Conservation (phyloP, 495 filamentous ascomycete species). For the Daldinia vernicosa region DNA sequence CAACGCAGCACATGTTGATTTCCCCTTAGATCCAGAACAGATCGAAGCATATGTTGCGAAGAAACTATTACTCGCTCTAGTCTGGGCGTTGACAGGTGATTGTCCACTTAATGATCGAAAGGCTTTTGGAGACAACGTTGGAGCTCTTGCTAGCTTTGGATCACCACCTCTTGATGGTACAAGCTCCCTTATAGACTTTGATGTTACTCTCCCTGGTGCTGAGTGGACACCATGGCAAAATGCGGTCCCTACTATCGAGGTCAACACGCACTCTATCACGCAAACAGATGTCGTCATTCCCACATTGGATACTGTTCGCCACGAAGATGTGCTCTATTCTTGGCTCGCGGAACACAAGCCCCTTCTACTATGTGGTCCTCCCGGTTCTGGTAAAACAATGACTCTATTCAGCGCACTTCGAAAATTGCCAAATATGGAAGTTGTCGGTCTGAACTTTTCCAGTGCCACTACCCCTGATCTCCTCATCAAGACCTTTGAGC, state of each 20-base stretch:
- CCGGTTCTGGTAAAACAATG: constrained; percentile 99
- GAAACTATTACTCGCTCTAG: constrained; percentile 87
- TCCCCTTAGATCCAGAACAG: constrained; percentile 87
- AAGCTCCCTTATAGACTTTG: constrained; percentile 91
- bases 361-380: constrained; percentile 92
- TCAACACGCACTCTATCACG: constrained; percentile 96
- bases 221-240: constrained; percentile 94
- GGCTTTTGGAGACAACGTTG: constrained; percentile 82
- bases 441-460: constrained; percentile 98
- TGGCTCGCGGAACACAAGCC: constrained; percentile 99
- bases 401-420: constrained; percentile 96
- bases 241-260: constrained; percentile 90
- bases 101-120: constrained; percentile 91
- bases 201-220: constrained; percentile 83
- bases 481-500: constrained; percentile 98
- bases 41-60: constrained; percentile 89
- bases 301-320: constrained; percentile 93
- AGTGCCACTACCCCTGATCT: constrained; percentile 97
- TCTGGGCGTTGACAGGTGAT: constrained; percentile 95
- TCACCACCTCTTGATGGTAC: constrained; percentile 77
- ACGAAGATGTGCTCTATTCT: constrained; percentile 97
- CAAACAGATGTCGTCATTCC: constrained; percentile 98
- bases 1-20: constrained; percentile 91
- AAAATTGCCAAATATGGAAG: constrained; percentile 97
- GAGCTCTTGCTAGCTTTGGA: constrained; percentile 82